These are phyloP conservation scores for Fusarium torreyae DNA, from an alignment of 2,329 filamentous ascomycete species.

Conservation along the genomic window DNA sequence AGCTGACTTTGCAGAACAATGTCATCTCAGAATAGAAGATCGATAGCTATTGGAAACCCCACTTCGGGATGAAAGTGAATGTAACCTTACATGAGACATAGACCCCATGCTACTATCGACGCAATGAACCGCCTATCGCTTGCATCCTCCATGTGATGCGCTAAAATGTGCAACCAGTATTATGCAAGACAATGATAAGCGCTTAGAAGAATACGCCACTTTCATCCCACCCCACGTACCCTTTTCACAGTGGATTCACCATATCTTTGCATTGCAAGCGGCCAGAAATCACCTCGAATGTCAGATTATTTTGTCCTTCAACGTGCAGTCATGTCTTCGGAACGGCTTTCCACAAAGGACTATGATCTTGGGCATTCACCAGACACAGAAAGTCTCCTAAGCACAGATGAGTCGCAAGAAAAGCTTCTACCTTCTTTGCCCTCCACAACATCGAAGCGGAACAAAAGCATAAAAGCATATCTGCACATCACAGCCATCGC, in stretches of 20 bases:
- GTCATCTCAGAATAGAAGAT: too few relatives aligned
- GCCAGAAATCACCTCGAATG: too few relatives aligned
- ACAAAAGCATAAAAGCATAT: not conserved
- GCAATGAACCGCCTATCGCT: not conserved
- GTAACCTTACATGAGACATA: conserved; percentile 7
- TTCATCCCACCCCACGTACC: too few relatives aligned
- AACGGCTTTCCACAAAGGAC: not conserved
- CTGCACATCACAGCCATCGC: not conserved
- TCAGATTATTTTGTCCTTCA: not conserved
- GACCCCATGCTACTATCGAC: not conserved
- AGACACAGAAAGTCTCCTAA: conserved; percentile 11
- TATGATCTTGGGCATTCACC: not conserved
- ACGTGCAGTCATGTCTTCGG: not conserved
- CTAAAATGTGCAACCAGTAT: too few relatives aligned
- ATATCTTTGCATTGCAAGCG: too few relatives aligned
- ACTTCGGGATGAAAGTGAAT: not conserved
- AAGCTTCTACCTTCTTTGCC: not conserved
- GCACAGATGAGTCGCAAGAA: not conserved
- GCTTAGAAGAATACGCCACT: too few relatives aligned
- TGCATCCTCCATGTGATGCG: not conserved
- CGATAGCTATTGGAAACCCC: too few relatives aligned
- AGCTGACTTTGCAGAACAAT: too few relatives aligned
- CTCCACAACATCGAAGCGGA: not conserved
- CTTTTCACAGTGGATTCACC: too few relatives aligned
- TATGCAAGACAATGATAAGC: too few relatives aligned